Percentiles rank a stretch among this genome's conserved stretches.
phyloP scores from a whole-genome alignment of 768 basidiomycete species.

The Boletellus emodensis region DNA sequence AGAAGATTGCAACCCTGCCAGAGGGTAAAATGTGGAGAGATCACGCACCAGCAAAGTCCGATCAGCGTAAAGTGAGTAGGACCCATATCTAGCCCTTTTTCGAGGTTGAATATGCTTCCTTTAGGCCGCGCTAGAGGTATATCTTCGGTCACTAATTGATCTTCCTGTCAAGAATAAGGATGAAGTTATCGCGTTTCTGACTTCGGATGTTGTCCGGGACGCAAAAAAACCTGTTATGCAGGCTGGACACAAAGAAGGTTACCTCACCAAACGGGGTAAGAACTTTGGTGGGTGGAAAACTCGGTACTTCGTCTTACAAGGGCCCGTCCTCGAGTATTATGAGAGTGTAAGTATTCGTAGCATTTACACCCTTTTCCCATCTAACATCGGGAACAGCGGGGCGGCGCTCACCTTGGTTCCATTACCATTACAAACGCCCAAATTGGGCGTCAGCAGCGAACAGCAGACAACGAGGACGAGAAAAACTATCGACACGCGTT shows the following conservation, averaged over 20 bases:
- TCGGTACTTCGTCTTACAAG: conserved; percentile 90
- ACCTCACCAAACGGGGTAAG: conserved; percentile 93
- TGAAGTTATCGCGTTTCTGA: conserved; percentile 90
- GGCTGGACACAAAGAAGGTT: conserved; percentile 88
- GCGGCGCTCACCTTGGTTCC: conserved; percentile 86
- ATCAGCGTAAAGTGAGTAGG: conserved; percentile 82
- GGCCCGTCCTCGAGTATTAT: conserved; percentile 89
- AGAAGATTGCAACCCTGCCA: conserved; percentile 77
- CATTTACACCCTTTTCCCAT: conserved; percentile 5
- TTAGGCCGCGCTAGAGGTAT: conserved; percentile 75
- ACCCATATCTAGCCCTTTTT: neutral
- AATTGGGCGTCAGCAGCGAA: conserved; percentile 90
- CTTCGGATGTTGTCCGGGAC: conserved; percentile 79
- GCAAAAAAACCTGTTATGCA: conserved; percentile 74
- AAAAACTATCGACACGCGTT: conserved; percentile 97
- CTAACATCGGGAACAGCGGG: conserved; percentile 52
- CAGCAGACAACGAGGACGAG: conserved; percentile 65
- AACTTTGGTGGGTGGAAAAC: conserved; percentile 99
- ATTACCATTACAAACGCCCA: conserved; percentile 90
- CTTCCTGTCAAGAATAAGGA: conserved; percentile 84
- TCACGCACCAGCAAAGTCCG: conserved; percentile 93
- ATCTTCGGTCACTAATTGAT: conserved; percentile 78
- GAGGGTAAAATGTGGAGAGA: conserved; percentile 96
- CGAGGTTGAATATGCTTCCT: conserved; percentile 7
- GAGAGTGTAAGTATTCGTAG: conserved; percentile 72